Base-by-base conservation (phyloP, 2,329 filamentous ascomycete species). In the Claviceps sorghi region DNA sequence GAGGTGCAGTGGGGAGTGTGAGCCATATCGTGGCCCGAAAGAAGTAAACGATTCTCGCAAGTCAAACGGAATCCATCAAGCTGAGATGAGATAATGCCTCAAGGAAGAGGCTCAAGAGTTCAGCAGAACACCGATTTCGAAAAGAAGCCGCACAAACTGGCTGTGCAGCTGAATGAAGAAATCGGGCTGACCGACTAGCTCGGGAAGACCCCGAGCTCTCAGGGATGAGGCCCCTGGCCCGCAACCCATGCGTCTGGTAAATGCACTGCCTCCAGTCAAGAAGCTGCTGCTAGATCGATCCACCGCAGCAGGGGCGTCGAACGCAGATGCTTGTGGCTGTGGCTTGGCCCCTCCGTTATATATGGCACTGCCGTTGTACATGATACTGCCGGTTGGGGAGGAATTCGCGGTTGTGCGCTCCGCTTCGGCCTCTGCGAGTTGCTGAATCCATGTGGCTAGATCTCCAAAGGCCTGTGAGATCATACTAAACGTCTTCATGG, bases 161-260 rank as follows among this genome's bases (percentile, higher is more conserved):
- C 73, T 69, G 63, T 85, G 82, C 55, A 85, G 66, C 67, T 83
- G 77, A 52, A 84, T 77, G 58, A 85, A 85, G 60, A 85, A 82
- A 61, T 84, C 81, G 4, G 82, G 80, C 58, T 79, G 69, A 21
- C 82, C 82, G 30, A 83, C 78, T 42, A 85, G 69, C 65, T 85
- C 82, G 0, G 82, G 79, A 48, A 85, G 67, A 2, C 82, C 80
- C 42, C 79, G 74, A 41, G 79, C 74, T 57, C 77, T 80, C 43
- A 77, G 70, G 22, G 75, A 71, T 32, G 79, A 73, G 34, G 76
- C 76, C 45, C 76, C 73, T 19, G 76, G 78, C 0, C 74, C 76
- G 48, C 72, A 73, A 30, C 75, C 77, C 72, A 80, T 79, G 32
- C 79, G 72, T 54, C 79, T 71, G 49, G 77, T 72, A 59, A 82